Evolutionary conservation across 208 protist genomes (phyloP).

Genomic region (Endotrypanum monterogeii): DNA sequence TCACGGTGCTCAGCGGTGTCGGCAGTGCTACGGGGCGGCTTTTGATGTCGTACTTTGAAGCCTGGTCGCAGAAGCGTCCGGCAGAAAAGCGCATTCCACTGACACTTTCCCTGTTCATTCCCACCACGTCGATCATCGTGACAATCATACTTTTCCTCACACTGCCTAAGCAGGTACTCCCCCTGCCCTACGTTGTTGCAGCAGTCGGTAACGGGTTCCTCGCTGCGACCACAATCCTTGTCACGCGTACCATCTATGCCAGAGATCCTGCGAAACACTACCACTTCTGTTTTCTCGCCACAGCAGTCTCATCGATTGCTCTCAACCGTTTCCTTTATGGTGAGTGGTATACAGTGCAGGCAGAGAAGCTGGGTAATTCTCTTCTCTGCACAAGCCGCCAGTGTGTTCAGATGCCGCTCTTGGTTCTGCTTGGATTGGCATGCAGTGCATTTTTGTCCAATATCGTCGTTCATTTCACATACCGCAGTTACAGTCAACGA

Average conservation of each 20-base stretch:
- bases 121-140: constrained; percentile 39
- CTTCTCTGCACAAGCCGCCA: constrained; percentile 34
- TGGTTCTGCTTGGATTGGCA: constrained; percentile 48
- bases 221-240: constrained; percentile 45
- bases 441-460: constrained; percentile 43
- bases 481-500: constrained; percentile 37
- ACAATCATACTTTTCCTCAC: constrained; percentile 42
- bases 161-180: constrained; percentile 26
- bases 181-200: constrained; percentile 41
- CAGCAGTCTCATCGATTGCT: constrained; percentile 33
- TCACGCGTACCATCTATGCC: constrained; percentile 54
- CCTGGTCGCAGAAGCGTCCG: constrained; percentile 38
- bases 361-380: constrained; percentile 38
- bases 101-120: constrained; percentile 40
- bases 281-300: constrained; percentile 45
- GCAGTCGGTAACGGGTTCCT: constrained; percentile 51
- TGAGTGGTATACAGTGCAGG: constrained; percentile 53
- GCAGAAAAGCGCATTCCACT: constrained; percentile 60
- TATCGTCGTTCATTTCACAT: constrained; percentile 44
- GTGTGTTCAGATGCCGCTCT: constrained; percentile 51
- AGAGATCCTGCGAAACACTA: constrained; percentile 63
- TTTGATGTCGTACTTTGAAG: constrained; percentile 45
- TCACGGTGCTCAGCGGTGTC: constrained; percentile 49
- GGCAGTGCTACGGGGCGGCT: constrained; percentile 47
- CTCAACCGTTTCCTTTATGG: constrained; percentile 62